Percentiles rank a stretch among this genome's conserved stretches.
Conservation (phyloP, 352 stramenopile species). For the Plasmopara viticola region DNA sequence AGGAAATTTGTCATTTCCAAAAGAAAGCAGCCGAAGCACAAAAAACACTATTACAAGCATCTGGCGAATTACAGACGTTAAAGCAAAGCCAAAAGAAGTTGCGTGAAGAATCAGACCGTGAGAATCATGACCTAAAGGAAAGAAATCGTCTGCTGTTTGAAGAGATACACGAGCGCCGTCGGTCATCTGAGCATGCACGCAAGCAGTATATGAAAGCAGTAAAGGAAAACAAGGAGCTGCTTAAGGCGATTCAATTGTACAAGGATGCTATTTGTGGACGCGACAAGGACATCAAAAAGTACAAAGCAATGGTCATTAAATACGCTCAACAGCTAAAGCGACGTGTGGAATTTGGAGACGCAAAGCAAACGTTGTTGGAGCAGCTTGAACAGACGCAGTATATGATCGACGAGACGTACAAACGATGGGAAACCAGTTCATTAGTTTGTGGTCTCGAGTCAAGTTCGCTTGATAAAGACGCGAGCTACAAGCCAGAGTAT, state of each 20-base stretch:
- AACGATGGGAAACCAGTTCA: slow-evolving; percentile 61
- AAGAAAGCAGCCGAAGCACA: slow-evolving; percentile 29
- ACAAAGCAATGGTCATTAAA: slow-evolving; percentile 43
- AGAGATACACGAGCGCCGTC: slow-evolving; percentile 51
- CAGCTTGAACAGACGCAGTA: slow-evolving; percentile 73
- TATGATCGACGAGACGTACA: slow-evolving; percentile 73
- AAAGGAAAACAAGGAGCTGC: slow-evolving; percentile 58
- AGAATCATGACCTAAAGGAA: slow-evolving; percentile 47
- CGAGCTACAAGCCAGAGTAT: slow-evolving; percentile 23
- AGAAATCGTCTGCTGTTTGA: slow-evolving; percentile 58
- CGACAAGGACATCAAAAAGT: slow-evolving; percentile 66
- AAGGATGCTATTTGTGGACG: slow-evolving; percentile 50
- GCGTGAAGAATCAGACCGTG: slow-evolving; percentile 19
- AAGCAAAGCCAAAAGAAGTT: slow-evolving; percentile 12
- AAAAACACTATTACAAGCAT: slow-evolving; percentile 24
- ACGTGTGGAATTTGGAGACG: slow-evolving; percentile 48
- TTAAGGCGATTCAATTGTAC: slow-evolving; percentile 57
- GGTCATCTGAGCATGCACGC: slow-evolving; percentile 40
- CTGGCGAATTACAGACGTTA: slow-evolving; percentile 17
- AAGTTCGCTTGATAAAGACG: slow-evolving; percentile 4
- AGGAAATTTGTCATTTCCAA: slow-evolving; percentile 35
- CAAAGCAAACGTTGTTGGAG: slow-evolving; percentile 65
- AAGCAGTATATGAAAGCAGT: slow-evolving; percentile 55
- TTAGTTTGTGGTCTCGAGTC: slow-evolving; percentile 14
- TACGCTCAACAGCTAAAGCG: slow-evolving; percentile 47